These are phyloP conservation scores for Hamigera avellanea DNA, from an alignment of 495 filamentous ascomycete species.

Conservation along the genomic window DNA sequence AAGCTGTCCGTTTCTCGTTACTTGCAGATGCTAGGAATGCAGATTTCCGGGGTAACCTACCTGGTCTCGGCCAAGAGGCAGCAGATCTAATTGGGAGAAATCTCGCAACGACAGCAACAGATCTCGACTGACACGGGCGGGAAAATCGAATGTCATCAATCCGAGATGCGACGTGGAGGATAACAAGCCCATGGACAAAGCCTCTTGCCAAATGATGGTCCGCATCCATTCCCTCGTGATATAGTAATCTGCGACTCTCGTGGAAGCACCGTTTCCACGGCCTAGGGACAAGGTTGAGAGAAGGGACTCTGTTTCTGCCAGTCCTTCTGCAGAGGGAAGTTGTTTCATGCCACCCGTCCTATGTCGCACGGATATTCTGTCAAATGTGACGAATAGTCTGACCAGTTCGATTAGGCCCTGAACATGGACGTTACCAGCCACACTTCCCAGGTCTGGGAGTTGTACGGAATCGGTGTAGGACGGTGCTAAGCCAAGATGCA, in stretches of 20 bases:
- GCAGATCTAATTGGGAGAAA: constrained; percentile 16
- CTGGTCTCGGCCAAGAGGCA: constrained; percentile 23
- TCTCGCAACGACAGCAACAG: constrained; percentile 36
- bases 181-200: constrained; percentile 35
- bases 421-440: constrained; percentile 8
- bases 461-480: constrained; percentile 12
- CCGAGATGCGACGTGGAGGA: constrained; percentile 41
- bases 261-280: constrained; percentile 5
- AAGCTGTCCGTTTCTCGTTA: too few relatives aligned
- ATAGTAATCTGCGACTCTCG: constrained; percentile 17
- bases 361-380: constrained; percentile 9
- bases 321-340: background rate
- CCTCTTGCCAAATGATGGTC: constrained; percentile 68
- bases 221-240: constrained; percentile 54
- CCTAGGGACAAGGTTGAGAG: constrained; percentile 10
- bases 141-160: constrained; percentile 59
- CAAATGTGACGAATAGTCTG: constrained; percentile 16
- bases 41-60: constrained; percentile 7
- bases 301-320: constrained; percentile 11
- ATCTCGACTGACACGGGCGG: constrained; percentile 57
- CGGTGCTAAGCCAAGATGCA: constrained; percentile 19
- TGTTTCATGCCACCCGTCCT: background rate
- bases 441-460: background rate
- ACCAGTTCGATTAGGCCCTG: constrained; percentile 17
- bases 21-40: too few relatives aligned